Conservation (phyloP, 306 rosid genomes). For the Ceratonia siliqua region DNA sequence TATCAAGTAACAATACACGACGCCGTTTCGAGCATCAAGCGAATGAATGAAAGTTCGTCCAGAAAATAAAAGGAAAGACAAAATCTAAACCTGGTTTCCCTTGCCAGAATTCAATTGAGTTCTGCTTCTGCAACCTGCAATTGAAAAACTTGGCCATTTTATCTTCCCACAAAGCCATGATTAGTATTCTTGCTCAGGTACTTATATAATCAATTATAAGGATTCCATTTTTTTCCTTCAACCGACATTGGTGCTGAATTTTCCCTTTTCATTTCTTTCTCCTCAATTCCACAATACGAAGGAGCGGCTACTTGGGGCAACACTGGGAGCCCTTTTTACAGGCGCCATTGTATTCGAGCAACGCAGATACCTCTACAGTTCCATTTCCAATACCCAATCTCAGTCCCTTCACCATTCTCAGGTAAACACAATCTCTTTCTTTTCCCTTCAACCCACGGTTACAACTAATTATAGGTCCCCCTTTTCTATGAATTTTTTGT, state of each 20-base stretch:
- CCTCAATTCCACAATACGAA: conserved; percentile 19
- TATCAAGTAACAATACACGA: too few relatives aligned
- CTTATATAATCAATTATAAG: neutral
- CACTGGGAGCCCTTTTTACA: conserved; percentile 65
- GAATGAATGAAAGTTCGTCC: too few relatives aligned
- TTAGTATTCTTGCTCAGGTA: conserved; percentile 84
- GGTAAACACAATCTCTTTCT: conserved; percentile 38
- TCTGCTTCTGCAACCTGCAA: neutral
- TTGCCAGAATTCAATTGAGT: neutral
- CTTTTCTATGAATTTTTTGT: neutral
- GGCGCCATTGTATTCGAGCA: conserved; percentile 63
- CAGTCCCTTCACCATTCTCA: conserved; percentile 30
- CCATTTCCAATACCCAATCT: conserved; percentile 54
- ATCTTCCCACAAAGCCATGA: conserved; percentile 44
- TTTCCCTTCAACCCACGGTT: neutral
- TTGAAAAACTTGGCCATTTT: neutral
- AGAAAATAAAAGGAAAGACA: neutral
- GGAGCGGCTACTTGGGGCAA: conserved; percentile 70
- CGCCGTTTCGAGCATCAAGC: neutral
- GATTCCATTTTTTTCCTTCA: neutral
- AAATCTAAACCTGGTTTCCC: neutral
- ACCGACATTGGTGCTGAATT: neutral
- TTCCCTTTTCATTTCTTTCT: neutral
- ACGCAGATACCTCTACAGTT: conserved; percentile 58
- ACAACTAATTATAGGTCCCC: neutral